Base-by-base conservation (phyloP, 1,139 yeast species). In the Kazachstania sp. region DNA sequence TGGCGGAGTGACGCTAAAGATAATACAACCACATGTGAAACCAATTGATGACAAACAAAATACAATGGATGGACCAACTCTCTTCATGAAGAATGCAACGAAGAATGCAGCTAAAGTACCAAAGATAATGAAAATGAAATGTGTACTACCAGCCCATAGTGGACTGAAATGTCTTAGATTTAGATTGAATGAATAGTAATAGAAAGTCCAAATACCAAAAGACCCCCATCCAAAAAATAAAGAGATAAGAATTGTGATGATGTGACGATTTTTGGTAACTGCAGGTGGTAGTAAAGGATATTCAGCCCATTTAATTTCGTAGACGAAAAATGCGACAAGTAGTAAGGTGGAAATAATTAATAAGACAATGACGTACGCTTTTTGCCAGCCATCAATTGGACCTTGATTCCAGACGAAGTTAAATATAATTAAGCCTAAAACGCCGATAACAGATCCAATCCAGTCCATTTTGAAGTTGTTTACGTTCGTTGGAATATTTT, bases 391-490 rank as follows among this genome's bases (percentile, higher is more conserved):
- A n/a, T 60, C 74, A 4, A 71, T 66, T 1, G 81, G 78, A 3
- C 78, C 81, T 54, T 77, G 81, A 51, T 74, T 77, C 73, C 79
- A 72, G 8, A 71, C 71, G 56, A 78, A 75, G 54, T 74, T 76
- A 55, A 78, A 66, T 29, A 77, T 54, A 4, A 77, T 66, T 41
- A 77, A 60, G 0, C 81, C 80, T 12, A 63, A 45, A 4, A 77
- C 71, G 12, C 81, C 81, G 20, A 71, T 47, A 0, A 60, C 13
- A 0, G 78, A 66, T 2, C 81, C 83, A 3, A 66, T 46, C 56
- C 71, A 64, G 53, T 77, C 81, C 59, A 77, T 68, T 4, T 52
- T 44, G 35, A 54, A 51, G 5, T 47, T 45, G 37, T 56, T 48
- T 3, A 52, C 46, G 41, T 59, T 60, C 9, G 54, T 55, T 18